Conservation (phyloP, 2,329 filamentous ascomycete genomes). For the Pseudopyricularia javanii region DNA sequence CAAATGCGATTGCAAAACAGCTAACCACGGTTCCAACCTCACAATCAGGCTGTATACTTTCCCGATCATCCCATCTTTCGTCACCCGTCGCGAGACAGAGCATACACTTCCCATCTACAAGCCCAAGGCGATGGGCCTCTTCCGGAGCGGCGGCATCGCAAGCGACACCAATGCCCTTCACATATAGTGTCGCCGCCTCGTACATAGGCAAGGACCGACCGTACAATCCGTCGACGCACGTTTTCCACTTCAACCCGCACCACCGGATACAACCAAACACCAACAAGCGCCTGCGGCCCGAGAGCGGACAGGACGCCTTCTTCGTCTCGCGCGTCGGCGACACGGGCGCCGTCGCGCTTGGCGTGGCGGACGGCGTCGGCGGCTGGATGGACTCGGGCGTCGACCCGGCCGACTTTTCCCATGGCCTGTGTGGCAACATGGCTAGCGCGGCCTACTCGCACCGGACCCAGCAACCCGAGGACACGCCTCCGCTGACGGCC, state of each 20-base stretch:
- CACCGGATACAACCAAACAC: constrained; percentile 42
- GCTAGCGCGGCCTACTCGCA: constrained; percentile 58
- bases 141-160: neutral
- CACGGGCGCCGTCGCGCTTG: constrained; percentile 63
- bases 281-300: constrained; percentile 51
- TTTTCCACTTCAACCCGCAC: constrained; percentile 61
- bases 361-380: constrained; percentile 87
- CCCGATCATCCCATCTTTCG: neutral
- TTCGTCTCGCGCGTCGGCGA: constrained; percentile 76
- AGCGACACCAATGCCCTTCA: constrained; percentile 26
- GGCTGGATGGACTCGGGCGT: constrained; percentile 90
- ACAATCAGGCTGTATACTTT: neutral
- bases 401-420: constrained; percentile 90
- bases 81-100: neutral
- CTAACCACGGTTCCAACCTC: neutral
- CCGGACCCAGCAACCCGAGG: constrained; percentile 13
- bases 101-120: neutral
- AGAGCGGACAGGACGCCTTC: constrained; percentile 90
- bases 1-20: neutral
- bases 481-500: constrained; percentile 36
- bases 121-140: neutral
- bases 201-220: constrained; percentile 61
- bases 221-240: constrained; percentile 55
- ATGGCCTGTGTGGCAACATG: constrained; percentile 90
- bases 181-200: constrained; percentile 61